Evolutionary conservation across 495 filamentous ascomycete species (phyloP), one percentile per base, ranked within the genome.

Genomic region (Trichoderma erinaceum): DNA sequence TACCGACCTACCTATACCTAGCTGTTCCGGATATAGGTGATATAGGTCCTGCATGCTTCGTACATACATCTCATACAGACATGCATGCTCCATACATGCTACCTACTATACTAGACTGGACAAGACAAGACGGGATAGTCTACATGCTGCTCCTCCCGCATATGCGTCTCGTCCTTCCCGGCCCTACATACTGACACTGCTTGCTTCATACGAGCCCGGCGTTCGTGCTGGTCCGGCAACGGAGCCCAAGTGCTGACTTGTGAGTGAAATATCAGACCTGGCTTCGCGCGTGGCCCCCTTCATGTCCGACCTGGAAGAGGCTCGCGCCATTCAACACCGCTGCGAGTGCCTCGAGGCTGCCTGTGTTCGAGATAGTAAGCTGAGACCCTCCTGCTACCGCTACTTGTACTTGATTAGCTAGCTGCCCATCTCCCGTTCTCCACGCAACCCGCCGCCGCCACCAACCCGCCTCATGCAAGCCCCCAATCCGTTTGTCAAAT

Each of bases 341-440:
- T 83, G 80, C 70, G 81, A 83, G 71, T 83, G 81, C 69, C 79
- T 83, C 69, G 80, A 82, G 68, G 76, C 73, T 64, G 81, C 79
- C 48, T 79, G 80, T 66, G 71, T 82, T 64, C 79, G 81, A 27
- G 74, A 80, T 77, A 80, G 81, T 83, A 78, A 66, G 65, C 65
- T 46, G 41, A 66, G 27, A 61, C 56, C 56, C 56, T 61, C 56
- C 27, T 61, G n/a, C 56, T 21, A 21, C 56, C 44, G 13, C 44
- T 38, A 6, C 35, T 38, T 38, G 35, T 61, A 32, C 56, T 61
- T 61, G 56, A 61, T 61, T 61, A 61, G 56, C 56, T 61, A 61
- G 56, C 56, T 61, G 56, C 27, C 56, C 56, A 61, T 61, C 56
- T 61, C 56, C 56, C 56, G 56, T 61, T 61, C 56, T 61, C 56